Evolutionary conservation across 2,329 filamentous ascomycete genomes (phyloP), one percentile per base, ranked within the genome.

Genomic region (Alternaria angustiovoidea): DNA sequence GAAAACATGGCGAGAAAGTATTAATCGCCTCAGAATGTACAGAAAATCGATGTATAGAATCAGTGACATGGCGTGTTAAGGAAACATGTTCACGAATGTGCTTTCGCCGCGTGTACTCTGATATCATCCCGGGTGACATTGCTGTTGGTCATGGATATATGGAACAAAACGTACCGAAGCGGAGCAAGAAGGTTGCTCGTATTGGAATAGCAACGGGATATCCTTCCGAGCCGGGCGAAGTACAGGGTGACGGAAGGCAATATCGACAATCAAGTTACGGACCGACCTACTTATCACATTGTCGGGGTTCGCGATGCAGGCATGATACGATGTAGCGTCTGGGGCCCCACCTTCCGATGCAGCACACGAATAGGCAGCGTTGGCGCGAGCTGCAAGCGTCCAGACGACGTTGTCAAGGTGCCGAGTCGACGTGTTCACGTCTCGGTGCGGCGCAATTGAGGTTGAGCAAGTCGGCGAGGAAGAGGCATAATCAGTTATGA

Each of bases 181-280:
- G 14, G 34, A 51, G 48, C 12, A 46, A 30, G 34, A 24, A 24
- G 48, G 9, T 51, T 39, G 16, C 48, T 39, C 38, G 36, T 34
- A 22, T 5, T 28, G 34, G n/a, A 48, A 53, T 26, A 61, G 53
- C 41, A 51, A 20, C 41, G 36, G 34, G 32, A 24, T 30, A 24
- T 30, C 22, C 36, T 43, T 43, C 51, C 51, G 48, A 57, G 48
- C 34, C 53, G 36, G 54, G 42, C 26, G 24, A 36, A 52, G 24
- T 28, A 38, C 58, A 52, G 34, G 34, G 46, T 28, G 46, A 28
- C 42, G 58, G 58, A 18, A 36, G 14, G 32, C 30, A 36, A 57
- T 59, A 32, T 51, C 16, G 46, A 52, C 18, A 22, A 32, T 43
- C 14, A 36, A 34, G 57, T 41, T 32, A 58, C 55, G 59, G 55